phyloP scores from a whole-genome alignment of 2,329 filamentous ascomycete genomes.

The Aspergillus vadensis region DNA sequence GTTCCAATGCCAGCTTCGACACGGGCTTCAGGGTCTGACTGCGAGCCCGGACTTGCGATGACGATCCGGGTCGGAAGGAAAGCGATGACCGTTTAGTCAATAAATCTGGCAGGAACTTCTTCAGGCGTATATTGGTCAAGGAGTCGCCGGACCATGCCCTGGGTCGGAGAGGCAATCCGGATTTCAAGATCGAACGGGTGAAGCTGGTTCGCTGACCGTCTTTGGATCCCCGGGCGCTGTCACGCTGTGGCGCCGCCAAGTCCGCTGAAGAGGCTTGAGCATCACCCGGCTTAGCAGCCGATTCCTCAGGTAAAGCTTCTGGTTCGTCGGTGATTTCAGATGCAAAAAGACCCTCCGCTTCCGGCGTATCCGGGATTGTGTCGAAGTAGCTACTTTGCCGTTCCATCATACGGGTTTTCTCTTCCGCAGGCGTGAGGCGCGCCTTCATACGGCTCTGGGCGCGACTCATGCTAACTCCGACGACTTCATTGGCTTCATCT shows the following conservation, averaged over 20 bases:
- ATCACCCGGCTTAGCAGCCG: neutral
- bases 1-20: constrained; percentile 23
- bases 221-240: neutral
- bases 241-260: neutral
- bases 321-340: constrained; percentile 38
- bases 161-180: constrained; percentile 34
- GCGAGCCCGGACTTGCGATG: constrained; percentile 28
- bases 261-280: neutral
- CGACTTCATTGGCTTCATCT: constrained; percentile 44
- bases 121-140: constrained; percentile 30
- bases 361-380: constrained; percentile 35
- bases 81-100: constrained; percentile 35
- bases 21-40: constrained; percentile 30
- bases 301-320: constrained; percentile 25
- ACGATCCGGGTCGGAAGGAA: constrained; percentile 30
- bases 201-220: constrained; percentile 33
- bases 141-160: constrained; percentile 41
- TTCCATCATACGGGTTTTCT: constrained; percentile 61
- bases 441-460: constrained; percentile 60
- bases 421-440: constrained; percentile 58
- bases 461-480: constrained; percentile 62
- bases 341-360: constrained; percentile 33
- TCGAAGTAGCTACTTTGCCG: constrained; percentile 53
- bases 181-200: constrained; percentile 39
- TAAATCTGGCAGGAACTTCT: constrained; percentile 41